These are phyloP conservation scores for Arabis hirsuta DNA, from an alignment of 345 rosid genomes.

Conservation along the genomic window DNA sequence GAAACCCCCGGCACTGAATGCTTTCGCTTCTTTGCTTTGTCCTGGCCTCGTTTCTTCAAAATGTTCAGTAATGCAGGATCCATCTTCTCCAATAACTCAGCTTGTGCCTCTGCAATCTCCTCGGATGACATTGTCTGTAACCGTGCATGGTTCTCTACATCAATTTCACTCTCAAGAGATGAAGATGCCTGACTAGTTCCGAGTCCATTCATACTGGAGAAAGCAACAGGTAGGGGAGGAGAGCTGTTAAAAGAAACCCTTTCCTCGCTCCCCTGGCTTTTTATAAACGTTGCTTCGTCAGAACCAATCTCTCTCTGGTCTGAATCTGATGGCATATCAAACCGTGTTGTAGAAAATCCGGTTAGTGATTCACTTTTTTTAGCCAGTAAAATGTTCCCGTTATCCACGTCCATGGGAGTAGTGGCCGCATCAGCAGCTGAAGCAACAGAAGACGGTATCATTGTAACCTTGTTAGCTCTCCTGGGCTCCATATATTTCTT, in stretches of 20 bases:
- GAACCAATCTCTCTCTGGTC: constrained; percentile 32
- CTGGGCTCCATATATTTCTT: constrained; percentile 58
- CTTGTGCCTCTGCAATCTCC: constrained; percentile 78
- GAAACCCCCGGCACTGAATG: constrained; percentile 41
- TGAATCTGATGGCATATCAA: constrained; percentile 41
- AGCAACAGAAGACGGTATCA: constrained; percentile 4
- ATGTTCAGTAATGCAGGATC: constrained; percentile 66
- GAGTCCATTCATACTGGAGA: constrained; percentile 40
- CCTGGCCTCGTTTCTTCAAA: constrained; percentile 67
- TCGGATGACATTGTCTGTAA: constrained; percentile 70
- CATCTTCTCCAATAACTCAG: constrained; percentile 84
- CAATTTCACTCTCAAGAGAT: constrained; percentile 76
- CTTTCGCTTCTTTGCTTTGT: constrained; percentile 58
- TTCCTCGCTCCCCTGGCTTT: constrained; percentile 19
- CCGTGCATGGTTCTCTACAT: constrained; percentile 69
- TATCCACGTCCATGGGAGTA: constrained; percentile 32
- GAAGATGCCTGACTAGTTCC: constrained; percentile 45
- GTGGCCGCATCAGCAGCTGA: constrained; percentile 23
- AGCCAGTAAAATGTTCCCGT: constrained; percentile 28
- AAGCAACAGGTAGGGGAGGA: constrained; percentile 30
- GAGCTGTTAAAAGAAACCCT: constrained; percentile 32
- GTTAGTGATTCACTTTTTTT: constrained; percentile 20
- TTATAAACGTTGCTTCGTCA: constrained; percentile 30
- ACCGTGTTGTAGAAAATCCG: neutral
- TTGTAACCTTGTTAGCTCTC: constrained; percentile 34